Evolutionary conservation across 2,329 filamentous ascomycete species (phyloP), one percentile per base, ranked within the genome.

Genomic region (Fusarium lateritium): DNA sequence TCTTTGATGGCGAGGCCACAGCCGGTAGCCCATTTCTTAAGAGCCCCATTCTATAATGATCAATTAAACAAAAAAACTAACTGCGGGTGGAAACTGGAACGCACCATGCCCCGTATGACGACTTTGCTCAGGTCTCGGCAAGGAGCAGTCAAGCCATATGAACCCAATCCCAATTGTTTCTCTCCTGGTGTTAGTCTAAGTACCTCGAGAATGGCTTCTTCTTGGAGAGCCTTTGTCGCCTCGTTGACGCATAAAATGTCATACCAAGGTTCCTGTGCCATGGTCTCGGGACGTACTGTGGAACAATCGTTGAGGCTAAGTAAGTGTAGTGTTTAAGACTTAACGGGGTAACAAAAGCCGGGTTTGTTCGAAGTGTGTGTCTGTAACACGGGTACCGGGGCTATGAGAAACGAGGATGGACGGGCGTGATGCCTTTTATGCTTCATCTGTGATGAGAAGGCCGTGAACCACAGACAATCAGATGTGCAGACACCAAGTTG

Each of bases 21-120:
- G 36, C 31, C n/a, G 13, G 26, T 9, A n/a, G 68, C 43, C 57
- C 69, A 65, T 17, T 39, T 56, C 24, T 34, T 19, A 6, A 71
- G 54, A 28, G 50, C 28, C 1, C 26, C 15, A 7, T 47, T 34
- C 69, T 71, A 22, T 24, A 15, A 15, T 31, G 40, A 8, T 6
- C n/a, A 14, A 21, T 68, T 38, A 57, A 44, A 31, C 28, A 10
- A 28, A 13, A 10, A 28, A 13, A 47, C 19, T 22, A 21, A 24
- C 8, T 6, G 17, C 10, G 21, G 14, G 22, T 21, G 13, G 17
- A 50, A 21, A 22, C 14, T 34, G 11, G 11, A 10, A 57, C 65
- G 9, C 42, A 69, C 69, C 54, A 71, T 57, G 15, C 69, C 62
- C 11, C 31, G 49, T 19, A 69, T 39, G 10, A 71, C 65, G 34